phyloP scores from a whole-genome alignment of 2,329 filamentous ascomycete species.

The Aspergillus ruber region DNA sequence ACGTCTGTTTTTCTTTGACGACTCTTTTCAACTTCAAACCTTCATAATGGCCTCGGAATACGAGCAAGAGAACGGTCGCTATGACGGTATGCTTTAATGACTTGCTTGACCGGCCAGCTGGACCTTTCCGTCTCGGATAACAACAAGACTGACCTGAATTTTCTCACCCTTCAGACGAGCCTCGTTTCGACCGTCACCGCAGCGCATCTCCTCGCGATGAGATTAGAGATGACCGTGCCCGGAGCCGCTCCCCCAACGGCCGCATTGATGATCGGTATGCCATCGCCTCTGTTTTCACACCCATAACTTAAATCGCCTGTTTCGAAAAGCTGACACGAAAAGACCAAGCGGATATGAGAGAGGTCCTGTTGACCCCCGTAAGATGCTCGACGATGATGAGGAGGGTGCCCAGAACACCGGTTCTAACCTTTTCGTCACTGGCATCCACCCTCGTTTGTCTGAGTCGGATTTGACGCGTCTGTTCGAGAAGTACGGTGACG shows the following conservation, averaged over 20 bases:
- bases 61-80: conserved; percentile 59
- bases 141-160: conserved; percentile 10
- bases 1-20: conserved; percentile 9
- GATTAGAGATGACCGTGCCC: conserved; percentile 48
- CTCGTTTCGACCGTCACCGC: conserved; percentile 60
- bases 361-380: conserved; percentile 39
- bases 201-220: conserved; percentile 61
- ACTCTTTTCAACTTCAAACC: conserved; percentile 11
- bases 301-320: neutral
- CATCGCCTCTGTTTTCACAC: neutral
- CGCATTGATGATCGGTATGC: conserved; percentile 49
- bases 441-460: conserved; percentile 85
- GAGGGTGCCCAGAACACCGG: conserved; percentile 83
- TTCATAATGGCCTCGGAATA: conserved; percentile 48
- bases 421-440: conserved; percentile 97
- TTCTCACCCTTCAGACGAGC: conserved; percentile 44
- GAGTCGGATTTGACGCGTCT: conserved; percentile 89
- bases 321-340: neutral
- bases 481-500: conserved; percentile 97
- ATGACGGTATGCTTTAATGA: conserved; percentile 50
- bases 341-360: conserved; percentile 27
- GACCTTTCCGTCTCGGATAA: neutral
- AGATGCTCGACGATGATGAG: conserved; percentile 50
- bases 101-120: neutral
- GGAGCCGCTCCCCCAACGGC: conserved; percentile 59